Base-by-base conservation (phyloP, 768 basidiomycete species). In the Leccinum truebloodii region DNA sequence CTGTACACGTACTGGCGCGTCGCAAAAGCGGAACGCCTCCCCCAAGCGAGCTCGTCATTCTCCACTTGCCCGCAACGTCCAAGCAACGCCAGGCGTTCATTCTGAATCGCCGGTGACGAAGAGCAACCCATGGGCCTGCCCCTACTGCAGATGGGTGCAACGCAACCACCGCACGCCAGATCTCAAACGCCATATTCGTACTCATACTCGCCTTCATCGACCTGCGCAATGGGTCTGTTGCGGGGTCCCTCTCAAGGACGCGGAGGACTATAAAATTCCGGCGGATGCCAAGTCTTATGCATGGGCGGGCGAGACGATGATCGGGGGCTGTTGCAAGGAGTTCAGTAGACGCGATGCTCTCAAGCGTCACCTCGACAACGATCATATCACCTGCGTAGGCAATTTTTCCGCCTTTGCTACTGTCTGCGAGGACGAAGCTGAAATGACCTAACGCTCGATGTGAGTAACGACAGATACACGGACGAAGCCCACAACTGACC, bases 131-230 rank as follows among this genome's bases (percentile, higher is more conserved):
- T 73, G 75, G 74, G 73, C 70, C 4, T 86, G 84, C 67, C 80
- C 80, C 3, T 74, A 75, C 53, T 84, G 84, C 68, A 71, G 70
- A 51, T 81, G 79, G 78, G 71, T 77, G 34, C 82, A 82, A 64
- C 68, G 63, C 39, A 84, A 83, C 72, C 73, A 75, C 44, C 83
- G 86, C 26, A 68, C 80, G 32, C 84, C 85, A 10, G 86, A 88
- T 65, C 82, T 83, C 68, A 80, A 80, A 68, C 81, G 86, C 24
- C 86, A 88, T 67, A 67, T 87, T 48, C 76, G 72, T 49, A 85
- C 85, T 2, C 86, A 86, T 53, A 76, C 75, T 34, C 77, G 75
- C 54, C 69, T 68, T 51, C 60, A 66, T 49, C 71, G 75, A 8
- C 75, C 75, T 28, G 71, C 75, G 6, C 75, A 71, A 46, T 78